A percentile compares a stretch with the other conserved stretches of the same genome.
Evolutionary conservation across 352 stramenopile species (phyloP).

Genomic region (Albugo candida): DNA sequence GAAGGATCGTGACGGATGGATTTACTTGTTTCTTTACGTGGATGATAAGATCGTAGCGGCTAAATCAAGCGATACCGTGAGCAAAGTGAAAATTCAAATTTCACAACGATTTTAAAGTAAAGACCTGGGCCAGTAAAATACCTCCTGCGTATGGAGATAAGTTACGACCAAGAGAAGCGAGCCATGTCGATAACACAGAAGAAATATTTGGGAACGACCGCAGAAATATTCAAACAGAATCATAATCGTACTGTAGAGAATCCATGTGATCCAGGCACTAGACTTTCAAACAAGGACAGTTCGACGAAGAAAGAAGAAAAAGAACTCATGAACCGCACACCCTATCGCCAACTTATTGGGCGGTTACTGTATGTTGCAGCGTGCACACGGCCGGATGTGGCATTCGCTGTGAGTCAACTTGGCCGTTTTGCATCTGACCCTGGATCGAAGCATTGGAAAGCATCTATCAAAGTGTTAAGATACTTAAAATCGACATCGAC

Average conservation of each 20-base stretch:
- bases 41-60: constrained; percentile 9
- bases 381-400: constrained; percentile 11
- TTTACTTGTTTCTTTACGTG: constrained; percentile 8
- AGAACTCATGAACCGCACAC: constrained; percentile 3
- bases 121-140: constrained; percentile 6
- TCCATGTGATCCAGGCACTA: too few species aligned
- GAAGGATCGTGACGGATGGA: background rate
- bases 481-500: too few species aligned
- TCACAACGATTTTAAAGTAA: constrained; percentile 9
- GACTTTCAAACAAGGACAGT: background rate
- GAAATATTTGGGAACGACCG: constrained; percentile 7
- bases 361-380: constrained; percentile 11
- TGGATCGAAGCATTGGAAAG: background rate
- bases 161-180: background rate
- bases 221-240: background rate
- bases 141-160: constrained; percentile 11
- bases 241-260: too few species aligned
- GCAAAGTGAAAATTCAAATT: constrained; percentile 3
- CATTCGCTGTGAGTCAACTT: constrained; percentile 5
- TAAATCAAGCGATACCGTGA: constrained; percentile 1
- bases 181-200: constrained; percentile 11
- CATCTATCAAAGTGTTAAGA: too few species aligned
- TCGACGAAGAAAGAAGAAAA: background rate
- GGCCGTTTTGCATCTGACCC: too few species aligned
- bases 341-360: constrained; percentile 6